These are phyloP conservation scores for Teratosphaeria pseudoeucalypti DNA, from an alignment of 2,329 filamentous ascomycete species.

Conservation along the genomic window DNA sequence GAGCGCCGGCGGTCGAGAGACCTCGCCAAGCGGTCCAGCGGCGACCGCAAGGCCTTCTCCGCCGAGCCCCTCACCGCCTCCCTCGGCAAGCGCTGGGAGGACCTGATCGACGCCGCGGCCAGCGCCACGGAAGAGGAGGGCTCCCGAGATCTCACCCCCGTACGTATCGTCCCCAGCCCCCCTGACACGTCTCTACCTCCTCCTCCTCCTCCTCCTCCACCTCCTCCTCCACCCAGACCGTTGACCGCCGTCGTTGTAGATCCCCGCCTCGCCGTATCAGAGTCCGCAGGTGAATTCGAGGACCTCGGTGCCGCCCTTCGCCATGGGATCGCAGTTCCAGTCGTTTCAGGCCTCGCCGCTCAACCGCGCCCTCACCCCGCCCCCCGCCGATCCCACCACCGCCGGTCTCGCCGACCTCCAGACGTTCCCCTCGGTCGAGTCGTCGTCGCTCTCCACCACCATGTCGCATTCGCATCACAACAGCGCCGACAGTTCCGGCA, in stretches of 20 bases:
- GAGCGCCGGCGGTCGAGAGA: slow-evolving; percentile 72
- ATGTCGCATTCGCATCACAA: slow-evolving; percentile 23
- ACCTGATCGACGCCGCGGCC: slow-evolving; percentile 87
- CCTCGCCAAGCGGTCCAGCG: slow-evolving; percentile 60
- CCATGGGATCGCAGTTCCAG: slow-evolving; percentile 42
- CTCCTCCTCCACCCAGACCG: slow-evolving; percentile 7
- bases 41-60: slow-evolving; percentile 72
- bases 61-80: slow-evolving; percentile 70
- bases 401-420: slow-evolving; percentile 37
- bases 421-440: slow-evolving; percentile 86
- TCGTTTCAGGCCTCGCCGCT: slow-evolving; percentile 82
- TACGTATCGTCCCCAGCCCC: slow-evolving; percentile 34
- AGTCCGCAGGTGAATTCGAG: slow-evolving; percentile 23
- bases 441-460: slow-evolving; percentile 39
- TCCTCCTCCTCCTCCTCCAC: too few species aligned
- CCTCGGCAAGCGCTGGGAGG: slow-evolving; percentile 83
- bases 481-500: slow-evolving; percentile 45
- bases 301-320: slow-evolving; percentile 51
- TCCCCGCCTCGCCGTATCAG: slow-evolving; percentile 40
- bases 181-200: too few species aligned
- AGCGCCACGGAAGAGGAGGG: slow-evolving; percentile 81
- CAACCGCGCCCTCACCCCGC: slow-evolving; percentile 82
- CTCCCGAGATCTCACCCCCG: slow-evolving; percentile 77
- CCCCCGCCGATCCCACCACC: slow-evolving; percentile 35
- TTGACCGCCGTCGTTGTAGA: slow-evolving; percentile 18